A percentile compares a stretch with the other conserved stretches of the same genome.
Evolutionary conservation across 2,329 filamentous ascomycete genomes (phyloP).

Genomic region (Dendrostoma leiphaemia): DNA sequence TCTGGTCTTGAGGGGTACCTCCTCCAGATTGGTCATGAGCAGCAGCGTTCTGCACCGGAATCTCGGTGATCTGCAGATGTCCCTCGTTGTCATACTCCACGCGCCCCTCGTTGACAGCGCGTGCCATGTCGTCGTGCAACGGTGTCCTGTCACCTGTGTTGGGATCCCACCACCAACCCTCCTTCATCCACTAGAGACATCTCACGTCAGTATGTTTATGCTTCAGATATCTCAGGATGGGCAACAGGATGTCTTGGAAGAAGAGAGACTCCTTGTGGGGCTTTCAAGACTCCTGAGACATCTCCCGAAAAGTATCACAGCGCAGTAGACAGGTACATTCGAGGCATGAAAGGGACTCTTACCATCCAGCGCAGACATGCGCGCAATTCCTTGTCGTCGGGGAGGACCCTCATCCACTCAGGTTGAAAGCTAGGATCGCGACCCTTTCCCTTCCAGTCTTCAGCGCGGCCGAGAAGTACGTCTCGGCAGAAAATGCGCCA

Average conservation of each 20-base stretch:
- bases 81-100: conserved; percentile 55
- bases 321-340: too few species aligned
- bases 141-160: conserved; percentile 61
- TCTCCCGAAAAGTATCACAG: too few species aligned
- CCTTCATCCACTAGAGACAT: conserved; percentile 49
- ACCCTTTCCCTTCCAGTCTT: conserved; percentile 63
- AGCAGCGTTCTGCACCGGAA: neutral
- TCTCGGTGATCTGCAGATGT: conserved; percentile 40
- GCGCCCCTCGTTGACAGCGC: conserved; percentile 55
- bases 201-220: too few species aligned
- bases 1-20: neutral
- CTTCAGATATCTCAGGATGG: too few species aligned
- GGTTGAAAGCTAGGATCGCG: conserved; percentile 62
- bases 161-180: conserved; percentile 81
- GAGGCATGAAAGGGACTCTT: too few species aligned
- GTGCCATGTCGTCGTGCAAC: conserved; percentile 51
- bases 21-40: neutral
- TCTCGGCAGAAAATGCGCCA: conserved; percentile 95
- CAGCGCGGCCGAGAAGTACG: conserved; percentile 62
- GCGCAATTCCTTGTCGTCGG: conserved; percentile 83
- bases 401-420: conserved; percentile 86
- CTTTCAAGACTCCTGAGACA: too few species aligned
- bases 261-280: too few species aligned
- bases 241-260: too few species aligned
- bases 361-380: conserved; percentile 87